Conservation (phyloP, 2,329 filamentous ascomycete species). For the Pseudopyricularia javanii region DNA sequence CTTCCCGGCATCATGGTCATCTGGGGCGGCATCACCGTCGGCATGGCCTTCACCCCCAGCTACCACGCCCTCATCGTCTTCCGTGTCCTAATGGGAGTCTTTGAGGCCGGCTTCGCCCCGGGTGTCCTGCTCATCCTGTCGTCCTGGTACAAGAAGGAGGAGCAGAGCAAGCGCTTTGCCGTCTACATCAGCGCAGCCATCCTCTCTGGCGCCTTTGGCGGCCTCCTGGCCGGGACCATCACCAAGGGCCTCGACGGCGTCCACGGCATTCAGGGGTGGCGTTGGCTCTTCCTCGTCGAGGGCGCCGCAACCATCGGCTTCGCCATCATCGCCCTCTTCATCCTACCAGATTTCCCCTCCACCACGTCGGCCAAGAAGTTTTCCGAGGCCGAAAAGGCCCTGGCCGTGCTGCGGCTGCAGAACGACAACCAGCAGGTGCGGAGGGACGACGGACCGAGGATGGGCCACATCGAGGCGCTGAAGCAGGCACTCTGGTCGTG, state of each 20-base stretch:
- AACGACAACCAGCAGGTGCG: constrained; percentile 22
- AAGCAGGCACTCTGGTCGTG: constrained; percentile 21
- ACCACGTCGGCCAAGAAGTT: constrained; percentile 39
- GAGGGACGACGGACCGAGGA: constrained; percentile 4
- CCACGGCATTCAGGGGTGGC: constrained; percentile 43
- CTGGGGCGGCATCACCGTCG: constrained; percentile 52
- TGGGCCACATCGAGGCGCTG: constrained; percentile 15
- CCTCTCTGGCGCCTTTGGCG: constrained; percentile 6
- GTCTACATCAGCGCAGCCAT: constrained; percentile 51
- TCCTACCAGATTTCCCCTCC: constrained; percentile 58
- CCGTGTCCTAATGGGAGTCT: constrained; percentile 54
- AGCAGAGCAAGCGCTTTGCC: constrained; percentile 46
- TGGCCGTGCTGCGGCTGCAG: constrained; percentile 47
- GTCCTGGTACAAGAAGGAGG: constrained; percentile 51
- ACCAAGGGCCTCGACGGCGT: constrained; percentile 37
- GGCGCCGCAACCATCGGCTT: constrained; percentile 46
- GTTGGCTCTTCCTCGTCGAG: constrained; percentile 53
- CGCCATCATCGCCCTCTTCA: constrained; percentile 40
- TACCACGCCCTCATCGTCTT: constrained; percentile 36
- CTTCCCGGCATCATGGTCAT: constrained; percentile 24
- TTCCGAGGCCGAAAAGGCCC: constrained; percentile 41
- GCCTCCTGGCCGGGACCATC: constrained; percentile 14
- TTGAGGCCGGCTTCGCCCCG: constrained; percentile 63
- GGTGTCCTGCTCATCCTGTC: constrained; percentile 65
- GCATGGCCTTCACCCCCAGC: constrained; percentile 49